Percentiles rank a stretch among this genome's conserved stretches.
These are phyloP conservation scores for Naganishia sp. DNA, from an alignment of 1,284 basidiomycete genomes.

Conservation along the genomic window DNA sequence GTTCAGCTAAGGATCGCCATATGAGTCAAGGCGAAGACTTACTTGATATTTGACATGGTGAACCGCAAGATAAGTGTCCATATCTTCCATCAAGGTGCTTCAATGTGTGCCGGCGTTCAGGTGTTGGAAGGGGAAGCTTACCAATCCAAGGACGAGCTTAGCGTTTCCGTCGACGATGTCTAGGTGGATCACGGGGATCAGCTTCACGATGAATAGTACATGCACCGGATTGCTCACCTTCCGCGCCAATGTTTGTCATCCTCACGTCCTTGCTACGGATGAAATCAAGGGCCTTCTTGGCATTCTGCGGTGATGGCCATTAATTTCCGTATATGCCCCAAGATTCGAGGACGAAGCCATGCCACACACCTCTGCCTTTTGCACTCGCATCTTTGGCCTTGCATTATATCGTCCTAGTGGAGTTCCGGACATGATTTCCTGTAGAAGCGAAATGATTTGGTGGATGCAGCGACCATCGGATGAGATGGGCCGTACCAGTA, in stretches of 20 bases:
- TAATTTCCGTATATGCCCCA: no score
- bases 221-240: conserved; percentile 5
- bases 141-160: conserved; percentile 95
- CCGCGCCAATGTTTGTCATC: conserved; percentile 87
- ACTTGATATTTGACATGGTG: conserved; percentile 97
- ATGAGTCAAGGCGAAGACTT: conserved; percentile 44
- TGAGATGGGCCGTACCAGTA: conserved; percentile 35
- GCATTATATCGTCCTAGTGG: conserved; percentile 89
- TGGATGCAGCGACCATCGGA: no score
- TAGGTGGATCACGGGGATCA: conserved; percentile 48
- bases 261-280: conserved; percentile 93
- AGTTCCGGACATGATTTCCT: conserved; percentile 96
- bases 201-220: not conserved
- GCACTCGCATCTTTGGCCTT: conserved; percentile 84
- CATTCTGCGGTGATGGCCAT: conserved; percentile 61
- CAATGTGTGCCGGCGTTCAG: not conserved
- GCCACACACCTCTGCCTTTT: conserved; percentile 74
- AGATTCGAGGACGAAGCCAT: not conserved
- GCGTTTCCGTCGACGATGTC: conserved; percentile 98
- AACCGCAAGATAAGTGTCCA: conserved; percentile 97
- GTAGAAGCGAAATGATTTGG: not conserved
- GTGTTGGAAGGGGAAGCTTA: conserved; percentile 31
- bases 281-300: conserved; percentile 92
- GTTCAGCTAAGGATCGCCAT: conserved; percentile 24
- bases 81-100: conserved; percentile 57